These are phyloP conservation scores for Marasmius oreades DNA, from an alignment of 1,284 basidiomycete species.

Conservation along the genomic window DNA sequence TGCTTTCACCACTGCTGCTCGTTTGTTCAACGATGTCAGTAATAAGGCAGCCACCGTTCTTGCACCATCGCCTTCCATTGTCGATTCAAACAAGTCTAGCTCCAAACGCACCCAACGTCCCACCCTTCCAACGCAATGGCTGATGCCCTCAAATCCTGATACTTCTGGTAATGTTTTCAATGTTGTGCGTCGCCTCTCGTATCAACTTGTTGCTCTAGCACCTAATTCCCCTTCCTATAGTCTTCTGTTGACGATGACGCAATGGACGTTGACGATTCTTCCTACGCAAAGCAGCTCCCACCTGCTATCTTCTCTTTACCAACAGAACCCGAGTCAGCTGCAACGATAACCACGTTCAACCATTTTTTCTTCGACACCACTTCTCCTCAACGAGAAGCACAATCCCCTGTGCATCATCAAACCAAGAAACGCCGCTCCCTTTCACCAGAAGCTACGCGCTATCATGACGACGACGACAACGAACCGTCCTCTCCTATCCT, in stretches of 20 bases:
- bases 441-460: conserved; percentile 52
- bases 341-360: conserved; percentile 50
- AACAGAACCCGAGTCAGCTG: conserved; percentile 40
- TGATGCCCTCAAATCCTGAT: conserved; percentile 26
- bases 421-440: conserved; percentile 66
- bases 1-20: conserved; percentile 55
- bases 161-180: conserved; percentile 21
- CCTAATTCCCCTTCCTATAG: background rate
- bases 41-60: conserved; percentile 34
- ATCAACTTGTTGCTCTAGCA: conserved; percentile 1
- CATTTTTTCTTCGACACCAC: conserved; percentile 58
- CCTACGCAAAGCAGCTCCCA: conserved; percentile 30
- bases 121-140: conserved; percentile 63
- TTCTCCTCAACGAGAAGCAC: conserved; percentile 43
- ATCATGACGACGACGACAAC: conserved; percentile 32
- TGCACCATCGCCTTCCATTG: conserved; percentile 22
- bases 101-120: conserved; percentile 55
- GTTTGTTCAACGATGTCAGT: conserved; percentile 69
- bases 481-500: conserved; percentile 55
- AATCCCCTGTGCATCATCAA: conserved; percentile 40
- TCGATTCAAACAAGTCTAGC: conserved; percentile 34
- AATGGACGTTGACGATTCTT: conserved; percentile 69
- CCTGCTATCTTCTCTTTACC: conserved; percentile 30
- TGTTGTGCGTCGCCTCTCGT: conserved; percentile 26
- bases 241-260: conserved; percentile 53